Conservation (phyloP, 768 basidiomycete species). For the Lentinula lateritia region DNA sequence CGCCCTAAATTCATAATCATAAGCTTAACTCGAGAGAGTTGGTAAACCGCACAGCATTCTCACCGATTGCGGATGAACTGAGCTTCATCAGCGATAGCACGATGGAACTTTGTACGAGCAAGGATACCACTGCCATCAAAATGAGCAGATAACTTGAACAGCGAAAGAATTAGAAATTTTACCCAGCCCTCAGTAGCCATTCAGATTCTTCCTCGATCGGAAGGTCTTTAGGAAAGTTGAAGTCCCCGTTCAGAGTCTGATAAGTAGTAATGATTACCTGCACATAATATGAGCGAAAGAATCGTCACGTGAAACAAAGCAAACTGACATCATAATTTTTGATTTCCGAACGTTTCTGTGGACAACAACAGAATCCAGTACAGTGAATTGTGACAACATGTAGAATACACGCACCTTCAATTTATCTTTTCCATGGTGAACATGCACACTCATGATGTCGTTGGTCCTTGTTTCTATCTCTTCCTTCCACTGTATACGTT, state of each 20-base stretch:
- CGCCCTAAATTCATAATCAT: constrained; percentile 23
- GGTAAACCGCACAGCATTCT: background rate
- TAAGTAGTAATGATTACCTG: constrained; percentile 75
- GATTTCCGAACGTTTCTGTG: constrained; percentile 39
- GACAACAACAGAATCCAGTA: no score
- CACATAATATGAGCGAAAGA: background rate
- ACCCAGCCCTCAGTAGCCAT: constrained; percentile 50
- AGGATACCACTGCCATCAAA: constrained; percentile 45
- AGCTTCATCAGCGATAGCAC: constrained; percentile 75
- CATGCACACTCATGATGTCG: constrained; percentile 52
- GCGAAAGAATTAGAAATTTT: constrained; percentile 2
- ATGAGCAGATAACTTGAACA: background rate
- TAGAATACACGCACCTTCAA: constrained; percentile 32
- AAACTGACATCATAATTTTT: constrained; percentile 44
- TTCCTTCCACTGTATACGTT: constrained; percentile 53
- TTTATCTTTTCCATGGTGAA: constrained; percentile 72
- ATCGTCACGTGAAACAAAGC: background rate
- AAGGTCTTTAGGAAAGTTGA: constrained; percentile 43
- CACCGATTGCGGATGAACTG: constrained; percentile 72
- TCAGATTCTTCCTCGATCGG: constrained; percentile 40
- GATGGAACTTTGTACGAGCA: constrained; percentile 56
- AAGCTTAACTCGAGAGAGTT: background rate
- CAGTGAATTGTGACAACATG: background rate
- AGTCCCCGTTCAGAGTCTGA: constrained; percentile 62
- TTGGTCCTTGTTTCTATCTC: constrained; percentile 68